phyloP scores from a whole-genome alignment of 306 rosid species.

The Pachyrhizus erosus region DNA sequence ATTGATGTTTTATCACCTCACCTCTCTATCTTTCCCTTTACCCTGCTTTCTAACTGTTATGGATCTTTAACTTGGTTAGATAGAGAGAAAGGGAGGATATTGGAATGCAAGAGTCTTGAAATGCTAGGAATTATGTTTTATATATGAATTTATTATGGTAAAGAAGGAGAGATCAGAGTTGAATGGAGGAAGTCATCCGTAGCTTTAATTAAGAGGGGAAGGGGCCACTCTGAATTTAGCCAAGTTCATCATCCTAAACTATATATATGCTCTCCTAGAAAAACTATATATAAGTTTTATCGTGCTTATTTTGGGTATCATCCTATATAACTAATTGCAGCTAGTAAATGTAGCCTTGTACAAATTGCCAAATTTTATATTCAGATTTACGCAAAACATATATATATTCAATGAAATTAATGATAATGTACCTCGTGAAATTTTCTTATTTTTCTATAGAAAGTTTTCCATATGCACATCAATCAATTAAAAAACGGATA shows the following conservation, averaged over 20 bases:
- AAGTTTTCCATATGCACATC: background rate
- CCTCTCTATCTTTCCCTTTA: slow-evolving; percentile 38
- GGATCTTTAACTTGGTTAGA: background rate
- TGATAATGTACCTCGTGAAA: slow-evolving; percentile 13
- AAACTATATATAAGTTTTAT: no score
- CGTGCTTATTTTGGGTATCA: slow-evolving; percentile 19
- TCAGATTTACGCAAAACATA: background rate
- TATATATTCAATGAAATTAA: slow-evolving; percentile 16
- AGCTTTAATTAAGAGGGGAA: background rate
- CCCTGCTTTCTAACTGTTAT: no score
- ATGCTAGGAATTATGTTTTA: background rate
- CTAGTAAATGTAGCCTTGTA: slow-evolving; percentile 11
- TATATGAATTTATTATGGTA: slow-evolving; percentile 1
- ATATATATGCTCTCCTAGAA: no score
- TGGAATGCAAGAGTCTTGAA: background rate
- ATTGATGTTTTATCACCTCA: background rate
- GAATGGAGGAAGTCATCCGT: background rate
- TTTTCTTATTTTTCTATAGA: background rate
- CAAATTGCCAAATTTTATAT: background rate
- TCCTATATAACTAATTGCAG: background rate
- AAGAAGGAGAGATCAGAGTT: slow-evolving; percentile 22
- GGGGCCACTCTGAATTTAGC: slow-evolving; percentile 20
- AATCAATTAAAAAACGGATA: background rate
- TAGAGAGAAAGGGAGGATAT: slow-evolving; percentile 40
- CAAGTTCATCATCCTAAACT: background rate